Conservation (phyloP, 805 yeast genomes). For the Maudiozyma barnettii region DNA sequence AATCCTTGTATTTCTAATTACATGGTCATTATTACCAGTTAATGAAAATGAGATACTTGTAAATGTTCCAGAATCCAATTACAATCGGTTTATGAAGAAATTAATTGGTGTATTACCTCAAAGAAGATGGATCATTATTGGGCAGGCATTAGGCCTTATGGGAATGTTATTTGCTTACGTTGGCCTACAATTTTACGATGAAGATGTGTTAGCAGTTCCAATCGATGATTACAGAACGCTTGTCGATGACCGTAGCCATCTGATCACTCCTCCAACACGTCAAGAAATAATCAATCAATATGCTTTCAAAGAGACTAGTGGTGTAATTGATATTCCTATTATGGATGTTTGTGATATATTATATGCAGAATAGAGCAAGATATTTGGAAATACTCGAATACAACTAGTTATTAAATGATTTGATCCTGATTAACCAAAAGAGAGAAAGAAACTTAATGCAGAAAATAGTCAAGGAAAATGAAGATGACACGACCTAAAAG, state of each 20-base stretch:
- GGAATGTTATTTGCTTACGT: slow-evolving; percentile 64
- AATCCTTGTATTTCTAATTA: slow-evolving; percentile 44
- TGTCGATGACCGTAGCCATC: slow-evolving; percentile 52
- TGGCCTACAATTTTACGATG: slow-evolving; percentile 60
- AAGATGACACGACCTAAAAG: too few relatives aligned
- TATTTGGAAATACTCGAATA: too few relatives aligned
- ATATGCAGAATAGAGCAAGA: slow-evolving; percentile 33
- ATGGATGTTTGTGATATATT: slow-evolving; percentile 57
- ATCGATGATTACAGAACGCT: slow-evolving; percentile 54
- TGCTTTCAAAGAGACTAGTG: slow-evolving; percentile 50
- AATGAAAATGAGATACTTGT: slow-evolving; percentile 3
- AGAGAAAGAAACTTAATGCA: too few relatives aligned
- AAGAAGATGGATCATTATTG: slow-evolving; percentile 80
- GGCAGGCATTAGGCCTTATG: slow-evolving; percentile 65
- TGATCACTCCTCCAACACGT: slow-evolving; percentile 10
- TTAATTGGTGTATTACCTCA: slow-evolving; percentile 55
- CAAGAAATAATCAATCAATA: not conserved
- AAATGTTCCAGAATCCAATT: not conserved
- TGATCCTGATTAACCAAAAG: too few relatives aligned
- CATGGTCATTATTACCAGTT: slow-evolving; percentile 68
- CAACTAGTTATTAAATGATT: too few relatives aligned
- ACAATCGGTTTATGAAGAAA: slow-evolving; percentile 3
- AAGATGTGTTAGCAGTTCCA: slow-evolving; percentile 59
- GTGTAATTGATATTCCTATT: slow-evolving; percentile 79
- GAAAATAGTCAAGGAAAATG: too few relatives aligned